Evolutionary conservation across 805 yeast genomes (phyloP).

Genomic region (Metschnikowia matae): DNA sequence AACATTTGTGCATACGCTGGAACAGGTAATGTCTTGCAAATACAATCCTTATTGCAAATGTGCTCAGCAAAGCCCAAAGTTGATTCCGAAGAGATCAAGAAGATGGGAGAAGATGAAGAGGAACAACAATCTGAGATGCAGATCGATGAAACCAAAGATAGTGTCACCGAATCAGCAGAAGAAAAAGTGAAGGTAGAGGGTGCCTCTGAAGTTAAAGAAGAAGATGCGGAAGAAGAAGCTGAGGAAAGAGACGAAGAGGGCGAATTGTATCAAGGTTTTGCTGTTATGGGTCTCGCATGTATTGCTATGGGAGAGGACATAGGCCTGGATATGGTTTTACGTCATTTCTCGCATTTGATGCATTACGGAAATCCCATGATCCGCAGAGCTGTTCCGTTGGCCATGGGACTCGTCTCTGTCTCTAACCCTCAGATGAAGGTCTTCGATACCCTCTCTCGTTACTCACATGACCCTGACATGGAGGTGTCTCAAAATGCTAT

Average conservation of each 20-base stretch:
- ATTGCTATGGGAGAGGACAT: conserved; percentile 97
- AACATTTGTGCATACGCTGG: conserved; percentile 95
- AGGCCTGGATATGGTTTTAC: conserved; percentile 95
- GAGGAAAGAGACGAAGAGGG: conserved; percentile 43
- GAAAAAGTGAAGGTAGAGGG: conserved; percentile 19
- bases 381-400: conserved; percentile 92
- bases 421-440: conserved; percentile 96
- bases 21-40: conserved; percentile 93
- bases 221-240: conserved; percentile 25
- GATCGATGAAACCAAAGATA: conserved; percentile 28
- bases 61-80: conserved; percentile 70
- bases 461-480: conserved; percentile 91
- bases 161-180: conserved; percentile 20
- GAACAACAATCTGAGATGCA: conserved; percentile 22
- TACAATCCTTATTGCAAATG: conserved; percentile 86
- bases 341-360: conserved; percentile 96
- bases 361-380: conserved; percentile 93
- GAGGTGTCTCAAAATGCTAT: conserved; percentile 94
- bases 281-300: conserved; percentile 90
- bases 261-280: conserved; percentile 71
- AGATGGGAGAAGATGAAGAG: conserved; percentile 33
- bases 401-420: conserved; percentile 93
- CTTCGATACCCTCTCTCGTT: conserved; percentile 91
- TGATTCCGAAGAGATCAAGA: conserved; percentile 55
- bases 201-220: conserved; percentile 6